phyloP scores from a whole-genome alignment of 2,329 filamentous ascomycete species.

The Monosporascus sp. region DNA sequence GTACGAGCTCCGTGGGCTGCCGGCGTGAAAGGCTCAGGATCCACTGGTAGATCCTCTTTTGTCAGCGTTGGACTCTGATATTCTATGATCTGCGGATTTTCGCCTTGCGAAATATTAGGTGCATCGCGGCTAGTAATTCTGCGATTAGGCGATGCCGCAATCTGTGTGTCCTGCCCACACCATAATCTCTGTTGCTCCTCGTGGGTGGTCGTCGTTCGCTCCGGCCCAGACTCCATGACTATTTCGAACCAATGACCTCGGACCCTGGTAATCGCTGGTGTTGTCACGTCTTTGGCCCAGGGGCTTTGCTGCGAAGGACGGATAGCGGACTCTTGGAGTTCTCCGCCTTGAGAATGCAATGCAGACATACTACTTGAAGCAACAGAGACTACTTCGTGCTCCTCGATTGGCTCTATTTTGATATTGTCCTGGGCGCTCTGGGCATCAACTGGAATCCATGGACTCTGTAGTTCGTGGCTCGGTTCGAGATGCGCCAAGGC shows the following conservation, averaged over 20 bases:
- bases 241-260: background rate
- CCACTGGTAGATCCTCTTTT: too few relatives aligned
- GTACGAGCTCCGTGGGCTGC: conserved; percentile 23
- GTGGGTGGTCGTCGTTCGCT: background rate
- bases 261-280: background rate
- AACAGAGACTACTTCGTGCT: background rate
- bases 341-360: conserved; percentile 5
- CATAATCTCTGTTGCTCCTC: background rate
- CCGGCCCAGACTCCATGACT: background rate
- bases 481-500: background rate
- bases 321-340: conserved; percentile 7
- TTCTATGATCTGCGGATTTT: too few relatives aligned
- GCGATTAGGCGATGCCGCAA: background rate
- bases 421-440: conserved; percentile 5
- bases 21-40: conserved; percentile 11
- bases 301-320: conserved; percentile 26
- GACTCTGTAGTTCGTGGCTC: conserved; percentile 18
- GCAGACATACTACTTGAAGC: background rate
- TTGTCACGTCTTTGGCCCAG: conserved; percentile 16
- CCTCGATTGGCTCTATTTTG: conserved; percentile 9
- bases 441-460: conserved; percentile 16
- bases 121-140: background rate
- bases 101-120: too few relatives aligned
- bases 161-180: background rate
- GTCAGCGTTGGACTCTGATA: too few relatives aligned